phyloP scores from a whole-genome alignment of 2,329 filamentous ascomycete genomes.

The Aspergillus pseudonomiae region DNA sequence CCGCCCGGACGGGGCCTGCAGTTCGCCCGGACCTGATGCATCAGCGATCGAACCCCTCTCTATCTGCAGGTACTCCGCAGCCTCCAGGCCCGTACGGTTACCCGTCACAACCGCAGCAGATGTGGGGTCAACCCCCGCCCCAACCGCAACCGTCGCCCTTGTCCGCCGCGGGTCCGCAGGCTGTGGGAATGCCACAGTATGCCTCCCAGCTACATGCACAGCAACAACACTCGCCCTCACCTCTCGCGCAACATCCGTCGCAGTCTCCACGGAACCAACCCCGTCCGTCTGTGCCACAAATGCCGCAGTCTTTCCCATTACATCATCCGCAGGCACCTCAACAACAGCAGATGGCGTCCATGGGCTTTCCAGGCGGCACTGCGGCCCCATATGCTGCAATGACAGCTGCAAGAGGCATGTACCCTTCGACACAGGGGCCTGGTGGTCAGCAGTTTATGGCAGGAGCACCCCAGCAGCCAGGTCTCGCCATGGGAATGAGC shows the following conservation, averaged over 20 bases:
- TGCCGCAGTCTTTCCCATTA: conserved; percentile 41
- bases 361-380: conserved; percentile 39
- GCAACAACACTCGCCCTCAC: conserved; percentile 43
- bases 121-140: conserved; percentile 66
- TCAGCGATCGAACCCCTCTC: conserved; percentile 62
- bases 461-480: conserved; percentile 39
- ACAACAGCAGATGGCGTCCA: conserved; percentile 39
- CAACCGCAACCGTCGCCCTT: conserved; percentile 66
- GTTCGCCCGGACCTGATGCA: conserved; percentile 65
- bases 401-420: conserved; percentile 38
- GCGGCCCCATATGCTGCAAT: conserved; percentile 39
- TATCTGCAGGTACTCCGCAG: conserved; percentile 56
- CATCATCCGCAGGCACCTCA: conserved; percentile 40
- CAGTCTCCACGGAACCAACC: conserved; percentile 49
- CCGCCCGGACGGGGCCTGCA: conserved; percentile 70
- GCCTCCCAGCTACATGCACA: conserved; percentile 43
- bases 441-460: conserved; percentile 38
- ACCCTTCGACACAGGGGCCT: conserved; percentile 39
- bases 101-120: conserved; percentile 63
- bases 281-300: conserved; percentile 39
- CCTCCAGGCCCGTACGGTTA: conserved; percentile 55
- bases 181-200: conserved; percentile 45
- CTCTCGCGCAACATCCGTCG: conserved; percentile 39
- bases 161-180: conserved; percentile 40
- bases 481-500: conserved; percentile 41